Percentiles rank a stretch among this genome's conserved stretches.
Conservation (phyloP, 768 basidiomycete species). For the Lepiota venenata region DNA sequence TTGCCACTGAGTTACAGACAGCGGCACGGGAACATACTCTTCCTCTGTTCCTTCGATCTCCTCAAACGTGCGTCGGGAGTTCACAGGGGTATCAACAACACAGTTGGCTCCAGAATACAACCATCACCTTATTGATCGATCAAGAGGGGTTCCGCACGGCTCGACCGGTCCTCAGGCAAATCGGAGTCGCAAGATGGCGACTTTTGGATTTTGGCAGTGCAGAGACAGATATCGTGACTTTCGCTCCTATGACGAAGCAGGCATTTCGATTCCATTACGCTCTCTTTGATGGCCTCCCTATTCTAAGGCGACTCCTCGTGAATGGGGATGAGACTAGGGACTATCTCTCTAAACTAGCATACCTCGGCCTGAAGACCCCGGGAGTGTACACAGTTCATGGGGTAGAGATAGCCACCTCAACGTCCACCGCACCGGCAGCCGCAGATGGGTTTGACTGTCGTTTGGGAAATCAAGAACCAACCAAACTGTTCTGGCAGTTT, state of each 20-base stretch:
- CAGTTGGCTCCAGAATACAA: slow-evolving; percentile 50
- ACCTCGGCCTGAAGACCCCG: slow-evolving; percentile 61
- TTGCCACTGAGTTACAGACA: not conserved
- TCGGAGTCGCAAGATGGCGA: slow-evolving; percentile 40
- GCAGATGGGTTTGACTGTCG: slow-evolving; percentile 18
- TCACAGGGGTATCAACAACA: slow-evolving; percentile 4
- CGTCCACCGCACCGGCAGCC: not conserved
- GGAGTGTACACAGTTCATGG: slow-evolving; percentile 78
- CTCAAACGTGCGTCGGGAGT: not conserved
- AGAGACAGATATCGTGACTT: slow-evolving; percentile 54
- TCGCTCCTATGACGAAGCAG: slow-evolving; percentile 57
- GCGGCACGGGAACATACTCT: not conserved
- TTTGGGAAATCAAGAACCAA: slow-evolving; percentile 20
- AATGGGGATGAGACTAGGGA: slow-evolving; percentile 68
- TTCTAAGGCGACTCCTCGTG: slow-evolving; percentile 66
- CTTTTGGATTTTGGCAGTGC: slow-evolving; percentile 27
- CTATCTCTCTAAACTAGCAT: slow-evolving; percentile 74
- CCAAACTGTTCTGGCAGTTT: slow-evolving; percentile 68
- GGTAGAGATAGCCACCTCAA: slow-evolving; percentile 43
- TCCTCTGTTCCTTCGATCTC: not conserved
- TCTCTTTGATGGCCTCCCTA: slow-evolving; percentile 60
- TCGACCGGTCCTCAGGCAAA: slow-evolving; percentile 54
- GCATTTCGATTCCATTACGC: slow-evolving; percentile 71
- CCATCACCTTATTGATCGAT: slow-evolving; percentile 69
- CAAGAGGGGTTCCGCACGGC: slow-evolving; percentile 79